Evolutionary conservation across 805 yeast species (phyloP).

Genomic region (Sungouiella thailandica): DNA sequence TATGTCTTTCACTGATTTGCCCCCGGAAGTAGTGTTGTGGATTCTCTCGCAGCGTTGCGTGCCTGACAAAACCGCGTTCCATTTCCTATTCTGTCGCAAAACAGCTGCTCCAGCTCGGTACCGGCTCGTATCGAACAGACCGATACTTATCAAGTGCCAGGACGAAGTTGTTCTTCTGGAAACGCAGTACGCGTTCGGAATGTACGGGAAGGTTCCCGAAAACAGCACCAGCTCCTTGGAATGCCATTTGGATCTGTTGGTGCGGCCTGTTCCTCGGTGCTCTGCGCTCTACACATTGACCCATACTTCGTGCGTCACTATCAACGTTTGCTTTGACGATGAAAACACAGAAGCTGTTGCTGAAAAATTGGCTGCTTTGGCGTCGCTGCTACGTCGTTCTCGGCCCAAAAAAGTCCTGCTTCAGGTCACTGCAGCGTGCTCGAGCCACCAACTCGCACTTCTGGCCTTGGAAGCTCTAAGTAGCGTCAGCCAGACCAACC

Average conservation of each 20-base stretch:
- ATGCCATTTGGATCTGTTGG: neutral
- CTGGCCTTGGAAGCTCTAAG: neutral
- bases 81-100: neutral
- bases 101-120: neutral
- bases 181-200: constrained; percentile 2
- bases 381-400: neutral
- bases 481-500: neutral
- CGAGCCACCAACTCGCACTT: neutral
- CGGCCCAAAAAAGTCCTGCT: neutral
- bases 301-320: neutral
- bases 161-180: neutral
- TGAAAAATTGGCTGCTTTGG: neutral
- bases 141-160: neutral
- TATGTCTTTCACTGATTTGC: constrained; percentile 2
- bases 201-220: constrained; percentile 1
- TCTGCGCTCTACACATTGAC: neutral
- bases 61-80: neutral
- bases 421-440: neutral
- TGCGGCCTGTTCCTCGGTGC: neutral
- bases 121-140: neutral
- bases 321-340: constrained; percentile 1
- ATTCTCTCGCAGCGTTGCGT: neutral
- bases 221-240: neutral
- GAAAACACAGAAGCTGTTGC: neutral
- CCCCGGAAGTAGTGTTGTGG: neutral